Evolutionary conservation across 768 basidiomycete species (phyloP), one percentile per base, ranked within the genome.

Genomic region (Cantharellus anzutake): DNA sequence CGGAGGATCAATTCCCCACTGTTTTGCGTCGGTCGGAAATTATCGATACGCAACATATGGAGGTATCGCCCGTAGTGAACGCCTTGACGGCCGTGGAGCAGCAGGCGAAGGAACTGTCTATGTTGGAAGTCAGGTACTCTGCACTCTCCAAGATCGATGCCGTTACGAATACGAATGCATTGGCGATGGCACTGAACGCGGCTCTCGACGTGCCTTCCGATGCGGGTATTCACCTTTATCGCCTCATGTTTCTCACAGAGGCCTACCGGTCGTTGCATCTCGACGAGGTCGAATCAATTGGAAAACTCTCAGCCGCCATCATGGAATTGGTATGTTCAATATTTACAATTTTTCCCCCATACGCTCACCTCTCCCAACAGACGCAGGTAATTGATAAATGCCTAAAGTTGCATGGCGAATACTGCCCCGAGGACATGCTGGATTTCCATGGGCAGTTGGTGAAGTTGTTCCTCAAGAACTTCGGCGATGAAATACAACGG

Each of bases 391-490:
- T 97, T 56, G 85, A 91, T 63, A 80, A 78, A 58, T 92, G 89
- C 67, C 75, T 97, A 58, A 80, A 79, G 64, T 76, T 97, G 3
- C 92, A 98, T 67, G 82, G 81, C 2, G 76, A 80, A 51, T 71
- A 94, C 39, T 92, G 90, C 67, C 80, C 87, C 0, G 78, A 80
- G 7, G 90, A 92, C 68, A 94, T 96, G 78, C 72, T 84, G n/a
- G 78, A 82, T 3, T 97, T 97, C 77, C 93, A 98, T 67, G 82
- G 84, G 61, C 90, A 89, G 0, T 74, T 98, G 51, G 83, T 87
- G 68, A 82, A 78, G 62, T 84, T 91, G 70, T 91, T 89, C 75
- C 78, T 74, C 59, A 86, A 84, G 69, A 88, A 88, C 66, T 91
- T 88, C 71, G 70, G 78, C 2, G 88, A 90, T 42, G 88, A 91